These are phyloP conservation scores for Spatholobus suberectus DNA, from an alignment of 306 rosid species.

Conservation along the genomic window DNA sequence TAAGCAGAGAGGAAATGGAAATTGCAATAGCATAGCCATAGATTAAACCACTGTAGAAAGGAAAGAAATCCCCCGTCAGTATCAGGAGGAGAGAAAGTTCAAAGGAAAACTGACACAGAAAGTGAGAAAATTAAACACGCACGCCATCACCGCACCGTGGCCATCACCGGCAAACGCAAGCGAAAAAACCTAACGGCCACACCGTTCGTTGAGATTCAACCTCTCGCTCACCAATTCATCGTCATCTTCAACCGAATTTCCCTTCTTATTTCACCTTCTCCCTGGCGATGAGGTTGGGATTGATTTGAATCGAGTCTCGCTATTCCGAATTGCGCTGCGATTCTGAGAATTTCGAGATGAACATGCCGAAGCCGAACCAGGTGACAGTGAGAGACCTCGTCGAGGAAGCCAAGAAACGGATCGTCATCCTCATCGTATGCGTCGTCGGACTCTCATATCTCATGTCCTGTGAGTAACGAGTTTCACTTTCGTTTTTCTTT, in stretches of 20 bases:
- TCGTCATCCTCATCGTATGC: constrained; percentile 76
- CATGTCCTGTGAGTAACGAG: constrained; percentile 98
- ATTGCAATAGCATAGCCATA: background rate
- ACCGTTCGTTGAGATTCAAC: constrained; percentile 6
- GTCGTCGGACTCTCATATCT: constrained; percentile 91
- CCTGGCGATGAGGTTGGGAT: background rate
- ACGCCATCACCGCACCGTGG: background rate
- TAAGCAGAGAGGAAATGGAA: background rate
- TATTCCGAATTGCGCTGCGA: constrained; percentile 18
- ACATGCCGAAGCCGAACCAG: constrained; percentile 53
- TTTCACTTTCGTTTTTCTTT: background rate
- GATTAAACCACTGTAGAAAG: background rate
- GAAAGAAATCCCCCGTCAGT: constrained; percentile 31
- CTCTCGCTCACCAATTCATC: background rate
- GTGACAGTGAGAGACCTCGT: constrained; percentile 84
- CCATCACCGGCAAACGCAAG: background rate
- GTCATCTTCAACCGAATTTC: background rate
- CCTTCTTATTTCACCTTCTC: background rate
- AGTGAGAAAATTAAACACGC: constrained; percentile 37
- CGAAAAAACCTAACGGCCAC: constrained; percentile 31
- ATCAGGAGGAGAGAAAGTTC: constrained; percentile 3
- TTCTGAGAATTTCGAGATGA: constrained; percentile 28
- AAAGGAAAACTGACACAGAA: constrained; percentile 31
- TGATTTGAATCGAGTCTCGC: constrained; percentile 25
- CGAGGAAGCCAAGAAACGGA: constrained; percentile 95